These are phyloP conservation scores for Tricholoma hemisulphureum DNA, from an alignment of 768 basidiomycete genomes.

Conservation along the genomic window DNA sequence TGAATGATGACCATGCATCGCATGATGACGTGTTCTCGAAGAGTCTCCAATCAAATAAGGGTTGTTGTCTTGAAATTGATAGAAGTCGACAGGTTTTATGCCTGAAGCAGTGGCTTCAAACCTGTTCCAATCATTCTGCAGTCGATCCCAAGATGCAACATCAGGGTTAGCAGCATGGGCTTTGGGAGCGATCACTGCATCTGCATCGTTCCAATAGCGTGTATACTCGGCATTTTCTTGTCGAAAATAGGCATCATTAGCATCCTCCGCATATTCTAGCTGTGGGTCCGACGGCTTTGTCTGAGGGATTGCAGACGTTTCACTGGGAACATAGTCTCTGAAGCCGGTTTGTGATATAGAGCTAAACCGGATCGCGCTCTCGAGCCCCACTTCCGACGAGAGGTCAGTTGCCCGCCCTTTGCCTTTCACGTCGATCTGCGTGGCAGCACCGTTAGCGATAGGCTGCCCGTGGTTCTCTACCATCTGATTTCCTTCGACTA, in stretches of 20 bases:
- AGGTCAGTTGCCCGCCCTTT: constrained; percentile 53
- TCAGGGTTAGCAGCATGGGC: constrained; percentile 23
- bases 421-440: constrained; percentile 54
- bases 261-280: constrained; percentile 35
- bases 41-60: constrained; percentile 71
- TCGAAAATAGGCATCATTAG: constrained; percentile 66
- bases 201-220: constrained; percentile 54
- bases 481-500: constrained; percentile 77
- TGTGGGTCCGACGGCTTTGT: not conserved
- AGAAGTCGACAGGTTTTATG: constrained; percentile 52
- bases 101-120: constrained; percentile 75
- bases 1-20: constrained; percentile 37
- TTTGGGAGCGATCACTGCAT: constrained; percentile 17
- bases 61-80: constrained; percentile 76
- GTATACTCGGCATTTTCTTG: constrained; percentile 69
- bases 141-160: constrained; percentile 52
- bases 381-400: constrained; percentile 2
- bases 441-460: constrained; percentile 2
- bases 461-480: constrained; percentile 51
- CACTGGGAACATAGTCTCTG: not conserved
- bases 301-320: not conserved
- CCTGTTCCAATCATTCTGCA: constrained; percentile 79
- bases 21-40: constrained; percentile 50
- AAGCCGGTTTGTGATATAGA: not conserved
- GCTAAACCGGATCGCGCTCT: not conserved